Evolutionary conservation across 257 asterid genomes (phyloP), one percentile per base, ranked within the genome.

Genomic region (Petrea volubilis): DNA sequence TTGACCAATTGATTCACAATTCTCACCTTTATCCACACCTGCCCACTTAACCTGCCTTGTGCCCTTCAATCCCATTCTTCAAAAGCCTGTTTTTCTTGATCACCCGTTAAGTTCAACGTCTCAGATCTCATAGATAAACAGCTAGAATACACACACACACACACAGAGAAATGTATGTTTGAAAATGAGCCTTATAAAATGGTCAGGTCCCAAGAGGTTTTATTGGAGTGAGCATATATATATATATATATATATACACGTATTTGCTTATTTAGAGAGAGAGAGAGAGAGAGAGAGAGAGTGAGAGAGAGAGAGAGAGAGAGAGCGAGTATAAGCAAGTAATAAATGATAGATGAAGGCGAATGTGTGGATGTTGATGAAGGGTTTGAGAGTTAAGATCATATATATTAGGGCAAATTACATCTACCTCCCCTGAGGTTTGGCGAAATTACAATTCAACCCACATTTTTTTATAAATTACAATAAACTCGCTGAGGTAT

Each of bases 31-130:
- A 67, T 74, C 76, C 66, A 60, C 56, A 53, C 60, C 77, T 31
- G 69, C 55, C 85, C 85, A 80, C 3, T 31, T 56, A 7, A 68
- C 72, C 21, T 82, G 74, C 75, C 75, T 52, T 15, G 78, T 65
- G 24, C 56, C 51, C 68, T 77, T 67, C 55, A 72, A 53, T 15
- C 60, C 71, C 64, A 57, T 55, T 51, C 82, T 66, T 73, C 68
- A 69, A 43, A 62, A 33, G 21, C 29, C 38, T 53, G 43, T 34
- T 56, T 70, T 25, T 46, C 60, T 33, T 10, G 13, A 40, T 64
- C 66, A 12, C n/a, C 79, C 84, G 67, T 80, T n/a, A 21, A 8
- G 44, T 33, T 14, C 5, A 6, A 18, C 28, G 4, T 4, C 49
- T 44, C 51, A 9, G 28, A 38, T 49, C 56, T 17, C 13, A 18